These are phyloP conservation scores for Lantana camara DNA, from an alignment of 257 asterid species.

Conservation along the genomic window DNA sequence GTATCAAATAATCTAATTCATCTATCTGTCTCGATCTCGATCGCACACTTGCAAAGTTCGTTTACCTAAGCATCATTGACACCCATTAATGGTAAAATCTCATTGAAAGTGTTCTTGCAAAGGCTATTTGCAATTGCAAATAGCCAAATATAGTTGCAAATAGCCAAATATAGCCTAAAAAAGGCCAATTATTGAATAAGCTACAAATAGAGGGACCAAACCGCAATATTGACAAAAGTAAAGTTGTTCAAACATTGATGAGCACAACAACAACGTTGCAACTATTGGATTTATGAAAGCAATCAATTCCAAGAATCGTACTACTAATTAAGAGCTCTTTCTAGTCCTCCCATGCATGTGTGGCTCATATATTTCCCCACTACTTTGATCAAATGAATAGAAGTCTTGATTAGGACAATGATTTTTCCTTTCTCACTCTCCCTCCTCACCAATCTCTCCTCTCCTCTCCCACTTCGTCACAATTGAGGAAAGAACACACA, in stretches of 20 bases:
- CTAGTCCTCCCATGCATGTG: slow-evolving; percentile 31
- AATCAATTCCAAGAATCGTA: slow-evolving; percentile 20
- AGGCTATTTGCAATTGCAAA: too few species aligned
- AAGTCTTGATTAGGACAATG: neutral
- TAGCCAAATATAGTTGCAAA: too few species aligned
- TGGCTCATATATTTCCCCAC: slow-evolving; percentile 26
- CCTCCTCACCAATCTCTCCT: too few species aligned
- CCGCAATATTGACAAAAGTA: slow-evolving; percentile 10
- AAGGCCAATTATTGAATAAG: slow-evolving; percentile 14
- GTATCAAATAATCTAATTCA: too few species aligned
- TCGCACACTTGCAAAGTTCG: too few species aligned
- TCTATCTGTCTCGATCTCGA: too few species aligned
- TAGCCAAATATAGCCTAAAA: too few species aligned
- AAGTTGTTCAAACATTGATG: slow-evolving; percentile 3
- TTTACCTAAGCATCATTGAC: too few species aligned
- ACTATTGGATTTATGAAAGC: neutral
- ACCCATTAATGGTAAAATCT: too few species aligned
- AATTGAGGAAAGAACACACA: neutral
- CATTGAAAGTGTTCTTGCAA: too few species aligned
- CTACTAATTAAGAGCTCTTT: neutral
- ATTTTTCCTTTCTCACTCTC: neutral
- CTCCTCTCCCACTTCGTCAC: neutral
- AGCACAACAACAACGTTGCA: slow-evolving; percentile 28
- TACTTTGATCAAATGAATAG: slow-evolving; percentile 3
- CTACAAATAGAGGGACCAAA: slow-evolving; percentile 22